phyloP scores from a whole-genome alignment of 108 stramenopile genomes.

The Cyclotella cryptica region DNA sequence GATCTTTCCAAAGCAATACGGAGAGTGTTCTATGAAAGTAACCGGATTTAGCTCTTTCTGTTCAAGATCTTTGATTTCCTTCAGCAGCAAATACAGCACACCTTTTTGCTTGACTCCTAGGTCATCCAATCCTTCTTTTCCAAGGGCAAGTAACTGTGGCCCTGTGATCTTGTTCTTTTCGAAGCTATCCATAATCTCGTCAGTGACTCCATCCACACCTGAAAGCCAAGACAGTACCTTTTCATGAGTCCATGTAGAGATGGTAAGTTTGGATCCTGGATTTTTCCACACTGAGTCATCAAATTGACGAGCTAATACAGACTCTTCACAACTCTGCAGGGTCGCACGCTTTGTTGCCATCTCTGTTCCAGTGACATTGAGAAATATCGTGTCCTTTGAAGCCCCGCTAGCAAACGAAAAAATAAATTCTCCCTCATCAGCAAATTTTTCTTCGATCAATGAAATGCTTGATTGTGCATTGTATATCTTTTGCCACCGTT shows the following conservation, averaged over 20 bases:
- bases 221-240: conserved; percentile 30
- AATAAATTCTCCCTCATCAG: conserved; percentile 35
- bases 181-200: conserved; percentile 27
- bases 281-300: conserved; percentile 14
- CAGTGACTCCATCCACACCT: conserved; percentile 25
- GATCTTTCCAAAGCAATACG: conserved; percentile 53
- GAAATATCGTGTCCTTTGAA: conserved; percentile 26
- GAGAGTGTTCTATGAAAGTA: conserved; percentile 50
- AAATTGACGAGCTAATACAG: conserved; percentile 30
- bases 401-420: conserved; percentile 20
- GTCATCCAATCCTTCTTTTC: conserved; percentile 32
- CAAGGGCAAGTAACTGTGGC: conserved; percentile 29
- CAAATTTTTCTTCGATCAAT: conserved; percentile 29
- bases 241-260: conserved; percentile 23
- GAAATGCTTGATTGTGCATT: conserved; percentile 16
- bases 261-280: conserved; percentile 14
- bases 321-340: conserved; percentile 29
- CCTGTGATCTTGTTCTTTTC: conserved; percentile 33
- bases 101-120: conserved; percentile 37
- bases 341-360: conserved; percentile 43
- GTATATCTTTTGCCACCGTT: conserved; percentile 14
- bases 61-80: conserved; percentile 36
- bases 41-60: conserved; percentile 7
- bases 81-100: conserved; percentile 26
- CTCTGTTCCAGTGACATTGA: conserved; percentile 53